phyloP scores from a whole-genome alignment of 169 alveolate species.

The Plasmodium fragile region DNA sequence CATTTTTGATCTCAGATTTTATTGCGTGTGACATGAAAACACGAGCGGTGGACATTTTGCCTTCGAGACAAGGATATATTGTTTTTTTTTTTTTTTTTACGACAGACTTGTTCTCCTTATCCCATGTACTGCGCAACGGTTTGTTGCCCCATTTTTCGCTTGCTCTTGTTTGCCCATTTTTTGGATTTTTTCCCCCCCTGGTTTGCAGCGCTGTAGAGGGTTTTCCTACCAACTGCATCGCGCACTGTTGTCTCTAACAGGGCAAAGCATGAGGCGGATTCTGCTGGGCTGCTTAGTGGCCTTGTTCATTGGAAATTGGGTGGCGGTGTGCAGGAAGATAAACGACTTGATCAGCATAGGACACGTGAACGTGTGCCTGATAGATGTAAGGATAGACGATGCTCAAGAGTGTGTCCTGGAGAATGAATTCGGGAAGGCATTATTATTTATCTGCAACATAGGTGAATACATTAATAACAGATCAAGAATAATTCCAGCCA shows the following conservation, averaged over 20 bases:
- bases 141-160: background rate
- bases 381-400: slow-evolving; percentile 13
- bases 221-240: background rate
- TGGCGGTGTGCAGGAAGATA: background rate
- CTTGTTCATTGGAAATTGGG: background rate
- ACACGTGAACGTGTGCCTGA: background rate
- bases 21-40: background rate
- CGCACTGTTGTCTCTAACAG: background rate
- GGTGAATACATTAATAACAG: background rate
- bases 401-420: slow-evolving; percentile 42
- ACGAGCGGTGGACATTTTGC: background rate
- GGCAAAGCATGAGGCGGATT: background rate
- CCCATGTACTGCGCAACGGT: background rate
- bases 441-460: slow-evolving; percentile 25
- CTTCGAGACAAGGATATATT: background rate
- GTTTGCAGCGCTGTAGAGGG: background rate
- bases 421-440: slow-evolving; percentile 45
- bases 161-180: background rate
- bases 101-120: background rate
- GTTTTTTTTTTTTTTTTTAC: background rate
- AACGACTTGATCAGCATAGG: slow-evolving; percentile 9
- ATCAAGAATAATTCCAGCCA: background rate
- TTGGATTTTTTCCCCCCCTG: background rate
- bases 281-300: background rate
- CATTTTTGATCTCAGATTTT: background rate